Evolutionary conservation across 192 early-diverging fungal species (phyloP), one percentile per base, ranked within the genome.

Genomic region (Backusella luteola): DNA sequence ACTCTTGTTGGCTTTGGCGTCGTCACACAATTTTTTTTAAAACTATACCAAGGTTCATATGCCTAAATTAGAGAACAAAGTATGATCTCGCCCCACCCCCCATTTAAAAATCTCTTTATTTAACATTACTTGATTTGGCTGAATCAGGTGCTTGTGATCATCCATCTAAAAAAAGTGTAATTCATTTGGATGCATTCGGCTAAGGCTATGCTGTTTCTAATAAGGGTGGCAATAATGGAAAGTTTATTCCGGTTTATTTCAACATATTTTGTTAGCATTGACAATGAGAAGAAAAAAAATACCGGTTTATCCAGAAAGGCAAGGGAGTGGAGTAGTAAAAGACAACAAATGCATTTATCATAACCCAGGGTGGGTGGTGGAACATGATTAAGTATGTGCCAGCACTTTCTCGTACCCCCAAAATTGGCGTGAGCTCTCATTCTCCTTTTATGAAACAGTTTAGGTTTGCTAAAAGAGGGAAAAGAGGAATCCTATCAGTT

Each of bases 401-500:
- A 63, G 26, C 23, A 63, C 56, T 63, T 29, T 63, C 26, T 63
- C 26, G 56, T 26, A 63, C 56, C 56, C 56, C 56, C 56, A 29
- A 29, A 26, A 63, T 63, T 63, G 56, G 56, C 56, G 56, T 63
- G 56, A 63, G n/a, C 23, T 63, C 56, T 63, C 56, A 63, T 63
- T 63, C 56, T 63, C 56, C 56, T 63, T 63, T 63, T 63, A 71
- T 71, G 70, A 71, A 71, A 71, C 70, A 71, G 39, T 44, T 71
- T 71, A 44, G 15, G 26, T 71, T 71, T 71, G 11, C 70, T 39
- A 49, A 71, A 71, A 44, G 39, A 49, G 70, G 44, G 44, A 71
- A 71, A 71, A 71, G 39, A 71, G 70, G 70, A 71, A 71, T 71
- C 70, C 68, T 71, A 44, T 49, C 44, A 49, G 70, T 71, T 71